These are phyloP conservation scores for Austroboletus novae-zelandiae DNA, from an alignment of 1,284 basidiomycete genomes.

Conservation along the genomic window DNA sequence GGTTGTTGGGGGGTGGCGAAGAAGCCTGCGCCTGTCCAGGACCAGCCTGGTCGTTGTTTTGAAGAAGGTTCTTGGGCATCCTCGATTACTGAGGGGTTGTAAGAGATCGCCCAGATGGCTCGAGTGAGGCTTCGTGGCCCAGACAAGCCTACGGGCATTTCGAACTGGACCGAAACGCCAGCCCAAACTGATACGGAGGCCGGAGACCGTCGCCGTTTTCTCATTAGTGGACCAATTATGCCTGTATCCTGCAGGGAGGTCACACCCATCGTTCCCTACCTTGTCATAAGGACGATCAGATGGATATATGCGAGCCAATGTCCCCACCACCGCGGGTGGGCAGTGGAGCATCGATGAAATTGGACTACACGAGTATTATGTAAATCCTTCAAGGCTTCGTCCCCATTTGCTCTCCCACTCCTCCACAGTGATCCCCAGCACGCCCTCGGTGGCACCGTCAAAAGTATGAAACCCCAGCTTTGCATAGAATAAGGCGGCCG, in stretches of 20 bases:
- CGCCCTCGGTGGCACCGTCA: slow-evolving; percentile 18
- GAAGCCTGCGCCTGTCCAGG: slow-evolving; percentile 8
- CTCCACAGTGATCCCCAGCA: slow-evolving; percentile 33
- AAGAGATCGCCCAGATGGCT: slow-evolving; percentile 17
- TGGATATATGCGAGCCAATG: too few relatives aligned
- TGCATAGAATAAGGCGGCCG: slow-evolving; percentile 26
- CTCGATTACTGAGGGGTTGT: slow-evolving; percentile 7
- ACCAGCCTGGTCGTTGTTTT: slow-evolving; percentile 19
- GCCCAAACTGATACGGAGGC: background rate
- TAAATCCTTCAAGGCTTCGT: too few relatives aligned
- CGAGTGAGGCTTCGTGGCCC: background rate
- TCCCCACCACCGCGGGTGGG: too few relatives aligned
- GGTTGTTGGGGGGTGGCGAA: background rate
- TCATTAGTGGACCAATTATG: too few relatives aligned
- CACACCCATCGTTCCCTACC: too few relatives aligned
- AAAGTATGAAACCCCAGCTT: slow-evolving; percentile 28
- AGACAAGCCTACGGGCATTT: slow-evolving; percentile 17
- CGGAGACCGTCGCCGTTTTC: too few relatives aligned
- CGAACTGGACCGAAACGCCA: slow-evolving; percentile 17
- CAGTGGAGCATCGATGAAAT: too few relatives aligned
- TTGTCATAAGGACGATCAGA: too few relatives aligned
- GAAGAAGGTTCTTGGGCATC: slow-evolving; percentile 19
- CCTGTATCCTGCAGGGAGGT: too few relatives aligned
- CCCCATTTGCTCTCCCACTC: slow-evolving; percentile 28
- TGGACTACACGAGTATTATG: too few relatives aligned